phyloP scores from a whole-genome alignment of 1,284 basidiomycete species.

The Fomitopsis betulina region DNA sequence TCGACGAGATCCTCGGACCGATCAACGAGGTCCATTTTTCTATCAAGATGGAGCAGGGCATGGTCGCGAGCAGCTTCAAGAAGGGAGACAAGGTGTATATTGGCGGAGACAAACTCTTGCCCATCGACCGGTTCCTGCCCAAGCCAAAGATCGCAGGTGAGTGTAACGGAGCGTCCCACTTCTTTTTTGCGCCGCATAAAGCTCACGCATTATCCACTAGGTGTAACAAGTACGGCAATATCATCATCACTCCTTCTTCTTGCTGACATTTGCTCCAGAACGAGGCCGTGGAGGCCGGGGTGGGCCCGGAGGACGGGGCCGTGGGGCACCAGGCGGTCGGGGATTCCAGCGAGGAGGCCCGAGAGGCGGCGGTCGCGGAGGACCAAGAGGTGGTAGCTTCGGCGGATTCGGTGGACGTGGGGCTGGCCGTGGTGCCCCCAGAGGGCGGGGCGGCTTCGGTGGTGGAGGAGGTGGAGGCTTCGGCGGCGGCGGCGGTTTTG shows the following conservation, averaged over 20 bases:
- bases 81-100: slow-evolving; percentile 99
- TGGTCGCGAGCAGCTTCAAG: slow-evolving; percentile 95
- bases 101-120: slow-evolving; percentile 91
- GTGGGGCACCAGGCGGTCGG: slow-evolving; percentile 34
- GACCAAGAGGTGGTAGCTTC: slow-evolving; percentile 31
- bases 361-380: slow-evolving; percentile 30
- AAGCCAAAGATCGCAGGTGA: slow-evolving; percentile 85
- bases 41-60: slow-evolving; percentile 95
- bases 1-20: slow-evolving; percentile 95
- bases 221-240: slow-evolving; percentile 41
- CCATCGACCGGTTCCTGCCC: slow-evolving; percentile 95
- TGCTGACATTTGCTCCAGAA: slow-evolving; percentile 37
- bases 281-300: slow-evolving; percentile 27
- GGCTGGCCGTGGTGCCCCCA: slow-evolving; percentile 35
- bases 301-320: slow-evolving; percentile 33
- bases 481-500: slow-evolving; percentile 27
- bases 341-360: slow-evolving; percentile 32
- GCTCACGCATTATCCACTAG: slow-evolving; percentile 21
- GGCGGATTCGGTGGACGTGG: slow-evolving; percentile 22
- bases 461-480: slow-evolving; percentile 33
- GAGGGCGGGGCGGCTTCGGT: slow-evolving; percentile 28
- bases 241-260: not conserved
- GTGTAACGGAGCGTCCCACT: slow-evolving; percentile 18
- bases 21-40: slow-evolving; percentile 99
- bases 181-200: not conserved